These are phyloP conservation scores for Catharanthus roseus DNA, from an alignment of 257 asterid species.

Conservation along the genomic window DNA sequence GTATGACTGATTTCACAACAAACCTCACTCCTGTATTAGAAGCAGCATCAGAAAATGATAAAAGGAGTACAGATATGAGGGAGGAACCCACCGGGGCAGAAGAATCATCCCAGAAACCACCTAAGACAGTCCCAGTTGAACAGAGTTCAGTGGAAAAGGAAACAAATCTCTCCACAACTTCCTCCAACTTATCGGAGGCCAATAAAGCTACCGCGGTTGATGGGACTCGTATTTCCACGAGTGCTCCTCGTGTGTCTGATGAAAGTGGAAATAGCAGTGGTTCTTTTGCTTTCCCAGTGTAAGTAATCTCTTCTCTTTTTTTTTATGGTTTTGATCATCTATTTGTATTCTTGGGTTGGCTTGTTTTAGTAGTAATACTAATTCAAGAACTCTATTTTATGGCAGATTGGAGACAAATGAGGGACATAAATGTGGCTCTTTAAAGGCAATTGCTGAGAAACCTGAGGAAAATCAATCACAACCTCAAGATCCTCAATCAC, in stretches of 20 bases:
- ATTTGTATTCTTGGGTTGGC: neutral
- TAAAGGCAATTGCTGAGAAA: conserved; percentile 12
- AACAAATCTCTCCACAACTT: conserved; percentile 15
- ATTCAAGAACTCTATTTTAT: neutral
- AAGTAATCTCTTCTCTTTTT: conserved; percentile 23
- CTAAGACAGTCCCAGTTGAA: conserved; percentile 14
- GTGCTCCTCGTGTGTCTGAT: conserved; percentile 51
- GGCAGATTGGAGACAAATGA: conserved; percentile 6
- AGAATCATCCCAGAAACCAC: conserved; percentile 19
- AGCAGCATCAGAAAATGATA: conserved; percentile 35
- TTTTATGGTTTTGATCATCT: neutral
- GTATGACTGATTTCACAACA: conserved; percentile 24
- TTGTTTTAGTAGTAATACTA: neutral
- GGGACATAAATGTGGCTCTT: neutral
- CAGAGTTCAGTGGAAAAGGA: conserved; percentile 12
- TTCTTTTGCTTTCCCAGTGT: conserved; percentile 50
- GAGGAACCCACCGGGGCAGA: conserved; percentile 21
- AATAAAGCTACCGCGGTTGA: conserved; percentile 15
- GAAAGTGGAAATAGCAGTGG: conserved; percentile 33
- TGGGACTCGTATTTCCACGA: conserved; percentile 17
- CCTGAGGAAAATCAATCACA: conserved; percentile 3
- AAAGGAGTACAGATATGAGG: conserved; percentile 21
- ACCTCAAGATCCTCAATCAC: neutral
- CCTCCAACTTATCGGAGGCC: conserved; percentile 22
- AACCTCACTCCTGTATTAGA: conserved; percentile 57